Evolutionary conservation across 2,329 filamentous ascomycete genomes (phyloP).

Genomic region (Cytospora piceicola): DNA sequence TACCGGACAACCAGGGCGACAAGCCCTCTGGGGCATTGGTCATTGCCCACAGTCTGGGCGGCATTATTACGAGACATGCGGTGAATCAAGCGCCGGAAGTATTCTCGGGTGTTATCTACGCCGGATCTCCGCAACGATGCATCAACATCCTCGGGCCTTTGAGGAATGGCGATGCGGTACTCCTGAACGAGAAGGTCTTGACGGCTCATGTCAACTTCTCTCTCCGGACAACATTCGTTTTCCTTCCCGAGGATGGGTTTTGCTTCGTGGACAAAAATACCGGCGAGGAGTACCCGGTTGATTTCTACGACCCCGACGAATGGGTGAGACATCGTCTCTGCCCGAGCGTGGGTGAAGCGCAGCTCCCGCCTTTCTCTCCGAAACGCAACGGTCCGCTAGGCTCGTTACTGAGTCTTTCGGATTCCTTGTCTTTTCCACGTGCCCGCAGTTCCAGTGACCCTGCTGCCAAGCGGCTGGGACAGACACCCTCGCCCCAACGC

Average conservation of each 20-base stretch:
- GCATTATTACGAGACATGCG: slow-evolving; percentile 83
- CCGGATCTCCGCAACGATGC: slow-evolving; percentile 81
- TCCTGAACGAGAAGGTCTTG: slow-evolving; percentile 85
- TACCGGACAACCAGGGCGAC: slow-evolving; percentile 70
- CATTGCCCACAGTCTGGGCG: slow-evolving; percentile 85
- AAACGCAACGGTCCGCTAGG: slow-evolving; percentile 44
- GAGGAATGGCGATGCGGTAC: slow-evolving; percentile 88
- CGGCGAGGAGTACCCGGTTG: slow-evolving; percentile 76
- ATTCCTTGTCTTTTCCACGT: slow-evolving; percentile 47
- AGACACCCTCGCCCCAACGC: slow-evolving; percentile 35
- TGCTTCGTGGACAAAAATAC: slow-evolving; percentile 87
- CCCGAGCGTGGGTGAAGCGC: slow-evolving; percentile 70
- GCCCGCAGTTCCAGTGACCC: slow-evolving; percentile 49
- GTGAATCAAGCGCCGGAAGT: slow-evolving; percentile 85
- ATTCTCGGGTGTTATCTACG: slow-evolving; percentile 84
- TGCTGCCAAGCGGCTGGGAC: slow-evolving; percentile 34
- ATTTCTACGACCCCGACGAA: slow-evolving; percentile 79
- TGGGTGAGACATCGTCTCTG: slow-evolving; percentile 82
- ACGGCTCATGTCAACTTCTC: slow-evolving; percentile 94
- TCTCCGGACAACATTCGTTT: slow-evolving; percentile 80
- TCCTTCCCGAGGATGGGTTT: slow-evolving; percentile 83
- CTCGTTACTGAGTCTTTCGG: slow-evolving; percentile 53
- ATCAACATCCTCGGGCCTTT: slow-evolving; percentile 90
- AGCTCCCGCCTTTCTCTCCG: slow-evolving; percentile 60
- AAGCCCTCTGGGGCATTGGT: slow-evolving; percentile 73